Evolutionary conservation across 2,329 filamentous ascomycete species (phyloP).

Genomic region (Colletotrichum liaoningense): DNA sequence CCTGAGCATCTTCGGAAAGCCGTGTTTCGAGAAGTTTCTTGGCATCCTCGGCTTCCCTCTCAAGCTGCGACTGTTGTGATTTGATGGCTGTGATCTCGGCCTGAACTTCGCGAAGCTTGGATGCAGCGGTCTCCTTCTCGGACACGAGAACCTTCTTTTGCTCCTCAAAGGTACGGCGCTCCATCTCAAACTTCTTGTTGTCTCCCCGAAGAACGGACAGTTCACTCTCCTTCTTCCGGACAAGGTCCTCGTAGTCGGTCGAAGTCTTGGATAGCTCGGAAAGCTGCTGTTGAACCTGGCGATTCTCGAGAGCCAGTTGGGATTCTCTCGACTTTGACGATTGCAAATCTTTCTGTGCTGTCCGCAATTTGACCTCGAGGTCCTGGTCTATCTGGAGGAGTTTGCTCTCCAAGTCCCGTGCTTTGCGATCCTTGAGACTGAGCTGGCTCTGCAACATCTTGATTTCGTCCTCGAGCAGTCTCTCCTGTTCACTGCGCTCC

Average conservation of each 20-base stretch:
- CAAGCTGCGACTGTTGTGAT: slow-evolving; percentile 84
- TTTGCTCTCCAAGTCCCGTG: slow-evolving; percentile 86
- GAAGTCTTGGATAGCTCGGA: slow-evolving; percentile 90
- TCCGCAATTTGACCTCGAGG: slow-evolving; percentile 84
- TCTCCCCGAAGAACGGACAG: slow-evolving; percentile 86
- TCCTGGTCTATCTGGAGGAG: slow-evolving; percentile 89
- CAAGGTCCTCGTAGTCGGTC: slow-evolving; percentile 93
- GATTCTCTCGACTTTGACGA: slow-evolving; percentile 78
- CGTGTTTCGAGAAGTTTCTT: slow-evolving; percentile 88
- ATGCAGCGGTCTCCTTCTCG: slow-evolving; percentile 84
- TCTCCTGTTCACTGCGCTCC: slow-evolving; percentile 80
- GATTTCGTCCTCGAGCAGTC: slow-evolving; percentile 82
- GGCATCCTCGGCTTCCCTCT: slow-evolving; percentile 89
- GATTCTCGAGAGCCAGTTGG: slow-evolving; percentile 83
- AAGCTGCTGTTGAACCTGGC: slow-evolving; percentile 85
- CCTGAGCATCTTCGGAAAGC: slow-evolving; percentile 89
- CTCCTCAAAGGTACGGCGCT: slow-evolving; percentile 81
- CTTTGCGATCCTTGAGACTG: slow-evolving; percentile 87
- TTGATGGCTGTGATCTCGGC: slow-evolving; percentile 89
- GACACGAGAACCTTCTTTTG: slow-evolving; percentile 78
- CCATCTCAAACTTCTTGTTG: slow-evolving; percentile 83
- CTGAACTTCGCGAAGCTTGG: slow-evolving; percentile 83
- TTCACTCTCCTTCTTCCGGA: slow-evolving; percentile 94
- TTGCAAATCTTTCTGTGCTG: slow-evolving; percentile 83
- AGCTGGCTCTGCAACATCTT: slow-evolving; percentile 94